phyloP scores from a whole-genome alignment of 2,329 filamentous ascomycete species.

The Colletotrichum sp. region DNA sequence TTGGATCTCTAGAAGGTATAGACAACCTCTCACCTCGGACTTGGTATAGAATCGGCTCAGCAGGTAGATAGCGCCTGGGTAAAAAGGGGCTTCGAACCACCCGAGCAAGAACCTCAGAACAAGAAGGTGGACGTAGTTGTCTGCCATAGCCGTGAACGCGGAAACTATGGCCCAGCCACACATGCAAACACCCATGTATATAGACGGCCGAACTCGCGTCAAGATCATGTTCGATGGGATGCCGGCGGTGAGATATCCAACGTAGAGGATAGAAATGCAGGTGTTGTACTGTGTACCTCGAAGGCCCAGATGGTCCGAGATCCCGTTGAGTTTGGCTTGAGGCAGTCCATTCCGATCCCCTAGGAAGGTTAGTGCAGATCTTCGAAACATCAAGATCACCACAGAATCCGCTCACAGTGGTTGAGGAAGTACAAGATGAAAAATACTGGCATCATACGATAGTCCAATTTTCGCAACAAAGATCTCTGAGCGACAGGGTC shows the following conservation, averaged over 20 bases:
- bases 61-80: slow-evolving; percentile 39
- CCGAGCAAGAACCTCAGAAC: slow-evolving; percentile 36
- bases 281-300: slow-evolving; percentile 40
- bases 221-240: slow-evolving; percentile 8
- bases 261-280: slow-evolving; percentile 34
- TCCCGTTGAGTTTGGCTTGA: slow-evolving; percentile 37
- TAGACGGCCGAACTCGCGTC: slow-evolving; percentile 2
- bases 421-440: too few relatives aligned
- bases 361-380: too few relatives aligned
- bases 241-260: not conserved
- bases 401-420: too few relatives aligned
- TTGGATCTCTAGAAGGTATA: not conserved
- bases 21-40: slow-evolving; percentile 39
- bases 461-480: too few relatives aligned
- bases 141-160: not conserved
- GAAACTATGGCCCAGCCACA: not conserved
- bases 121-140: not conserved
- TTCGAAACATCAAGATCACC: too few relatives aligned
- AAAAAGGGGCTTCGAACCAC: slow-evolving; percentile 43
- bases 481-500: too few relatives aligned
- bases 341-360: too few relatives aligned
- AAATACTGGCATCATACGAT: too few relatives aligned
- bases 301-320: slow-evolving; percentile 49
- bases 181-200: slow-evolving; percentile 2
- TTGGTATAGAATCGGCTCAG: slow-evolving; percentile 60